Evolutionary conservation across 2,329 filamentous ascomycete genomes (phyloP).

Genomic region (Exophiala sideris): DNA sequence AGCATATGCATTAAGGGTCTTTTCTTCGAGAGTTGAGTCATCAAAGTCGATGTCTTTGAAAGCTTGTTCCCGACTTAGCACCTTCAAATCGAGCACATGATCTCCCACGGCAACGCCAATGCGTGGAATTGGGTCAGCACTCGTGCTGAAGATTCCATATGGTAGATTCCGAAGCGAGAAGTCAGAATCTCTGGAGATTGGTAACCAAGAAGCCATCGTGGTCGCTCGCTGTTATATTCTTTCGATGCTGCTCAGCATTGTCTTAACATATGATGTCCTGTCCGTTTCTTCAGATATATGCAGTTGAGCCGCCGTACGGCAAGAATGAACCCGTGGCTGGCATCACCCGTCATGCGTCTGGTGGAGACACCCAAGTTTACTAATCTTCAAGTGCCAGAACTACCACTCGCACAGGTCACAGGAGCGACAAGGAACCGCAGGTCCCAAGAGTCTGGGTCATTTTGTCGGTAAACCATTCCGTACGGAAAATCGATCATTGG

Average conservation of each 20-base stretch:
- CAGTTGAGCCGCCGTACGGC: too few species aligned
- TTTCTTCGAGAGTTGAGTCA: neutral
- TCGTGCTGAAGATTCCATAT: slow-evolving; percentile 10
- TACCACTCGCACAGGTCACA: too few species aligned
- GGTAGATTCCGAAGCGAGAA: slow-evolving; percentile 11
- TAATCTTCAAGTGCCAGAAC: neutral
- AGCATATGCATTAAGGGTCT: slow-evolving; percentile 50
- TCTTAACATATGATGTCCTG: neutral
- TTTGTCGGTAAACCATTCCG: neutral
- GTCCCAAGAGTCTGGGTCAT: too few species aligned
- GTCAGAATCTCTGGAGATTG: neutral
- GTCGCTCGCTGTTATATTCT: neutral
- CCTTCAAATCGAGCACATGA: slow-evolving; percentile 6
- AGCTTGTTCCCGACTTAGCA: neutral
- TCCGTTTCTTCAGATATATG: neutral
- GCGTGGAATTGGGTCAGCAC: neutral
- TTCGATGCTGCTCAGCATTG: neutral
- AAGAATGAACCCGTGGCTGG: too few species aligned
- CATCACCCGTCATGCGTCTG: too few species aligned
- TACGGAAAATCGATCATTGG: neutral
- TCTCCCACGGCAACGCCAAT: slow-evolving; percentile 13
- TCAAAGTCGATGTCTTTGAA: slow-evolving; percentile 4
- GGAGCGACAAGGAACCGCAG: too few species aligned
- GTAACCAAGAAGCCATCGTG: neutral
- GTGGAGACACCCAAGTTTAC: too few species aligned